Percentiles rank a stretch among this genome's conserved stretches.
Evolutionary conservation across 1,139 yeast genomes (phyloP).

Genomic region (Pichia sp.): DNA sequence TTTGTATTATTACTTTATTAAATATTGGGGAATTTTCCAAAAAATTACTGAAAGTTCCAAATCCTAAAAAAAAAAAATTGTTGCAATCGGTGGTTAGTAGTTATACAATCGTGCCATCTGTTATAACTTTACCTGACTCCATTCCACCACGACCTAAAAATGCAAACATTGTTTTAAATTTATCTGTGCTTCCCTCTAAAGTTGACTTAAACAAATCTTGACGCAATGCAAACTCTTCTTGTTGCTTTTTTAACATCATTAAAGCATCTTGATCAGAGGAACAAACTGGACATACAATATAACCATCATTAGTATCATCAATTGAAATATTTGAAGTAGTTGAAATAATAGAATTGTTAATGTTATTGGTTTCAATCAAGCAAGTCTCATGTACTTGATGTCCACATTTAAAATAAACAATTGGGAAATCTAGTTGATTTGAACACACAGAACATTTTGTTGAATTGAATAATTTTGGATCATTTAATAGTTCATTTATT

Average conservation of each 20-base stretch:
- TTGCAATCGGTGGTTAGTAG: too few species aligned
- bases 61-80: too few species aligned
- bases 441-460: slow-evolving; percentile 60
- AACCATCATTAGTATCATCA: slow-evolving; percentile 5
- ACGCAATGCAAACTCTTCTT: slow-evolving; percentile 55
- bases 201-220: slow-evolving; percentile 57
- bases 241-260: slow-evolving; percentile 51
- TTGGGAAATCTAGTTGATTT: slow-evolving; percentile 66
- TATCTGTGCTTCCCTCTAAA: slow-evolving; percentile 53
- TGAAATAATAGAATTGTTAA: background rate
- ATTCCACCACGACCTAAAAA: slow-evolving; percentile 85
- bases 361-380: slow-evolving; percentile 29
- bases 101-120: background rate
- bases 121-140: slow-evolving; percentile 34
- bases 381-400: slow-evolving; percentile 89
- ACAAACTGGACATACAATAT: slow-evolving; percentile 64
- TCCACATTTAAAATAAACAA: slow-evolving; percentile 76
- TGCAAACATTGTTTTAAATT: slow-evolving; percentile 70
- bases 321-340: slow-evolving; percentile 12
- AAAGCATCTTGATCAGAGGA: slow-evolving; percentile 62
- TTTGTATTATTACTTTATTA: too few species aligned
- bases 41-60: too few species aligned
- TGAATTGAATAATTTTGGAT: slow-evolving; percentile 61
- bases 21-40: too few species aligned
- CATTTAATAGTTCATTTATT: slow-evolving; percentile 45